Conservation (phyloP, 768 basidiomycete genomes). For the Cyathus striatus region DNA sequence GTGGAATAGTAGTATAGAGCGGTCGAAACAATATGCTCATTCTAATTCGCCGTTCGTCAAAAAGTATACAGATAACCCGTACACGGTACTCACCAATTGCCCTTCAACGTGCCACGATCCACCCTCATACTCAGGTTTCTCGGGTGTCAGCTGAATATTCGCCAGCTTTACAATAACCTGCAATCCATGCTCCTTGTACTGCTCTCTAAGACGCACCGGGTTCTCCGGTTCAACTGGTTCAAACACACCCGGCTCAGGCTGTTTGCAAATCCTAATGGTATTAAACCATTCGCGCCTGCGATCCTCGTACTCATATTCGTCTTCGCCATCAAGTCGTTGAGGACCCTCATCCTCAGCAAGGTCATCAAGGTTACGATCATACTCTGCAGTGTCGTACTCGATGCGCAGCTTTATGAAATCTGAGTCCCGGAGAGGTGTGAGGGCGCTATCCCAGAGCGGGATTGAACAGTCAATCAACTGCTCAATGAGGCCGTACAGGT, state of each 20-base stretch:
- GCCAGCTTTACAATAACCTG: slow-evolving; percentile 12
- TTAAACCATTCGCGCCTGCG: slow-evolving; percentile 6
- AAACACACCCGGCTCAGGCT: slow-evolving; percentile 6
- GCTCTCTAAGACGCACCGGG: background rate
- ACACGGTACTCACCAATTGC: slow-evolving; percentile 10
- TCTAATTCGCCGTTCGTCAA: slow-evolving; percentile 15
- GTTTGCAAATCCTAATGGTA: slow-evolving; percentile 2
- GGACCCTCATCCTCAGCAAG: slow-evolving; percentile 5
- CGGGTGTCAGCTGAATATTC: slow-evolving; percentile 9
- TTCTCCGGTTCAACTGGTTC: background rate
- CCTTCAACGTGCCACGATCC: slow-evolving; percentile 13
- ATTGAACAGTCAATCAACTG: slow-evolving; percentile 14
- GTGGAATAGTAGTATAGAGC: slow-evolving; percentile 22
- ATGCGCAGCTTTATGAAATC: background rate
- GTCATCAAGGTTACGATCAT: too few relatives aligned
- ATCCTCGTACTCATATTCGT: slow-evolving; percentile 3
- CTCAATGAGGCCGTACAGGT: slow-evolving; percentile 15
- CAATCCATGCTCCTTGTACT: slow-evolving; percentile 1
- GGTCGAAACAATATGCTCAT: slow-evolving; percentile 27
- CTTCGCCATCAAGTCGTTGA: slow-evolving; percentile 6
- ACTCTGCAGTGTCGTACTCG: slow-evolving; percentile 2
- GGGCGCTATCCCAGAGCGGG: slow-evolving; percentile 18
- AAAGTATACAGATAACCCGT: too few relatives aligned
- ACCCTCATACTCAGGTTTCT: slow-evolving; percentile 9
- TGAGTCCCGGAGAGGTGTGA: background rate